Percentiles rank a stretch among this genome's conserved stretches.
These are phyloP conservation scores for Ogataea thermomethanolica DNA, from an alignment of 805 yeast species.

Conservation along the genomic window DNA sequence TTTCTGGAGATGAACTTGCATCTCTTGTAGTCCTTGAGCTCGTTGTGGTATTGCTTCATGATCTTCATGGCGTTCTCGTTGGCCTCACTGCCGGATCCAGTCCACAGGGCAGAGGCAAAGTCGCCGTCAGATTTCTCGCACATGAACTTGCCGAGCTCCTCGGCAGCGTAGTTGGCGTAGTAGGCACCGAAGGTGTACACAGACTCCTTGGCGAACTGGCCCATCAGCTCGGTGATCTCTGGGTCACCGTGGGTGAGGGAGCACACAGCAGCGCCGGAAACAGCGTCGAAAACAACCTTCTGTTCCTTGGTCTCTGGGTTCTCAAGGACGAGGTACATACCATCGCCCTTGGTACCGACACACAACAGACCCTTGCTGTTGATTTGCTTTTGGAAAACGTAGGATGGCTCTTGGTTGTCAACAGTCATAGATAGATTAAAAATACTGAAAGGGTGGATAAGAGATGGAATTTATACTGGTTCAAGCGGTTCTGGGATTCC, in stretches of 20 bases:
- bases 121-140: constrained; percentile 36
- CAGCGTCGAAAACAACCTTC: constrained; percentile 36
- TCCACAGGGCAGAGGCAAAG: constrained; percentile 41
- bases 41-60: constrained; percentile 48
- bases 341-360: constrained; percentile 43
- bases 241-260: constrained; percentile 42
- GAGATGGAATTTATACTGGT: not conserved
- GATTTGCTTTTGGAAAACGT: constrained; percentile 43
- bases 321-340: constrained; percentile 39
- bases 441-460: not conserved
- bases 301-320: constrained; percentile 39
- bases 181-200: constrained; percentile 36
- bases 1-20: constrained; percentile 41
- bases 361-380: constrained; percentile 37
- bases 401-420: constrained; percentile 28
- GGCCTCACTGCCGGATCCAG: constrained; percentile 73
- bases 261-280: constrained; percentile 49
- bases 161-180: constrained; percentile 39
- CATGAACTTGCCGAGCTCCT: constrained; percentile 42
- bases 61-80: constrained; percentile 76
- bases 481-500: constrained; percentile 8
- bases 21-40: constrained; percentile 39
- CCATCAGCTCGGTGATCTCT: constrained; percentile 38
- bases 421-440: constrained; percentile 22
- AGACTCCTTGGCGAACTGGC: constrained; percentile 33